phyloP scores from a whole-genome alignment of 352 stramenopile genomes.

The Phytopythium oedochilum region DNA sequence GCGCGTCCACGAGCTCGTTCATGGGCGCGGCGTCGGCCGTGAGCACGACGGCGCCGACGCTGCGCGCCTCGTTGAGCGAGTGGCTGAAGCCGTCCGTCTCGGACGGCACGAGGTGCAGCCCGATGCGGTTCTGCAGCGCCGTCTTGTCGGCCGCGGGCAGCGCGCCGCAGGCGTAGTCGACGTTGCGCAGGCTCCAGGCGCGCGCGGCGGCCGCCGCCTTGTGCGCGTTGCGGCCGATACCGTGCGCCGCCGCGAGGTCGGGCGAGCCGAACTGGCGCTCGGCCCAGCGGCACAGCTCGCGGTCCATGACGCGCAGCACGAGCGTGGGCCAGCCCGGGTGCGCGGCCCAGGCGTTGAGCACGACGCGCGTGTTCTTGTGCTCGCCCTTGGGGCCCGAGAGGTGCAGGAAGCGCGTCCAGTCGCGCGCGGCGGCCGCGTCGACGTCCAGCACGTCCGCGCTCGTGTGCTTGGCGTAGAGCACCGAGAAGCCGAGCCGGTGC shows the following conservation, averaged over 20 bases:
- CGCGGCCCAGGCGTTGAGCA: constrained; percentile 55
- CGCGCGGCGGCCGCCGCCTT: background rate
- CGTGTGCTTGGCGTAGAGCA: constrained; percentile 84
- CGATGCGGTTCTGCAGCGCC: constrained; percentile 69
- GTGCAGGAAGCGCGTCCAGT: constrained; percentile 77
- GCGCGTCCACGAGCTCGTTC: constrained; percentile 79
- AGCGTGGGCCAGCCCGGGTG: constrained; percentile 76
- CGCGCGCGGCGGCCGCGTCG: constrained; percentile 29
- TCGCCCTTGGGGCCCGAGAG: constrained; percentile 45
- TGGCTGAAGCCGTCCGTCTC: constrained; percentile 80
- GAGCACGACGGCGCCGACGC: constrained; percentile 62
- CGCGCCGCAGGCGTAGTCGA: constrained; percentile 70
- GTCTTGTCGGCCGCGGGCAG: constrained; percentile 52
- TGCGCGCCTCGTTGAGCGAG: constrained; percentile 84
- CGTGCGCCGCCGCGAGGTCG: constrained; percentile 12
- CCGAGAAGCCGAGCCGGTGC: constrained; percentile 69
- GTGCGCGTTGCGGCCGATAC: constrained; percentile 5
- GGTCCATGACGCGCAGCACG: constrained; percentile 63
- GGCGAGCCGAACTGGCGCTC: constrained; percentile 42
- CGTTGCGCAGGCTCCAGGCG: constrained; percentile 54
- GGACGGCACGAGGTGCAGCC: constrained; percentile 70
- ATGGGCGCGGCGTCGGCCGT: constrained; percentile 78
- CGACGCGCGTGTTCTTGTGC: constrained; percentile 75
- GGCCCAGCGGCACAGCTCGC: constrained; percentile 62
- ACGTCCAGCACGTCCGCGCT: constrained; percentile 64